Evolutionary conservation across 306 rosid genomes (phyloP).

Genomic region (Glycine tomentella): DNA sequence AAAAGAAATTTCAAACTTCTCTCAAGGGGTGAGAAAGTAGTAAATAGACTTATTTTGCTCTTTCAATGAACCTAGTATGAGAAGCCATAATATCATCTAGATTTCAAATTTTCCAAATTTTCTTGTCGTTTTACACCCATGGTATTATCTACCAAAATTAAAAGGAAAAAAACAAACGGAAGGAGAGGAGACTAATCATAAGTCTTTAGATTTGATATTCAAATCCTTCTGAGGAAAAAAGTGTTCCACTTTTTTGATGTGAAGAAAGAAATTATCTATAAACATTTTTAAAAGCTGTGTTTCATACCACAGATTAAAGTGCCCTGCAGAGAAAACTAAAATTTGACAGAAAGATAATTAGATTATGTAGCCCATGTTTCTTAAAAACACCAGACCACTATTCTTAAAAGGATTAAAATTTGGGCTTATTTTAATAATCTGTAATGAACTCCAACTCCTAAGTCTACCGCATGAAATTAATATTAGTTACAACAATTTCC

Average conservation of each 20-base stretch:
- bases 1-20: conserved; percentile 11
- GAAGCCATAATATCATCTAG: conserved; percentile 13
- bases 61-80: background rate
- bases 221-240: background rate
- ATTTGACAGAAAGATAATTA: background rate
- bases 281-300: background rate
- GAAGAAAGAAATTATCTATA: background rate
- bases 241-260: background rate
- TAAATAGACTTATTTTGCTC: background rate
- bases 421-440: background rate
- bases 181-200: background rate
- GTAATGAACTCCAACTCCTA: background rate
- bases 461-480: conserved; percentile 4
- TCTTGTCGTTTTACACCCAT: background rate
- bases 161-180: no score
- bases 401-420: background rate
- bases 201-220: background rate
- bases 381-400: background rate
- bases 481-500: conserved; percentile 6
- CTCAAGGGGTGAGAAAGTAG: background rate
- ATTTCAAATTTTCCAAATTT: background rate
- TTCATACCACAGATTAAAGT: background rate
- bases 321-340: background rate
- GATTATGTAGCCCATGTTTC: background rate
- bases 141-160: background rate